Conservation (phyloP, 164 flowering plant species). For the Vitis riparia region DNA sequence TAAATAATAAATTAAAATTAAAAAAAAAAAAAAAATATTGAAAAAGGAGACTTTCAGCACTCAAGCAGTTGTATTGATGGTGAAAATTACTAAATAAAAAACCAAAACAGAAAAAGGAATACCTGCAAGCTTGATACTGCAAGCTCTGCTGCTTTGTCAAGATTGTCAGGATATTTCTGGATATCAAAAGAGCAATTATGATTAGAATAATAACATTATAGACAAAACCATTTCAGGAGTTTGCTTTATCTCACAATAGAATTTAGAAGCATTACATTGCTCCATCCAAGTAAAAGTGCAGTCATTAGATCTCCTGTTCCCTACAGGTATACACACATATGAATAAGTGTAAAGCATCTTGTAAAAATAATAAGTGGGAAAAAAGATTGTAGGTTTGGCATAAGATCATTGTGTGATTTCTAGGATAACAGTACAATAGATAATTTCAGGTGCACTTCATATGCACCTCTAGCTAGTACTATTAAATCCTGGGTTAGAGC, state of each 20-base stretch:
- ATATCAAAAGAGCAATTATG: conserved; percentile 15
- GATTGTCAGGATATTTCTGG: conserved; percentile 85
- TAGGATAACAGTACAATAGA: too few relatives aligned
- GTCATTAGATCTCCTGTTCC: conserved; percentile 99
- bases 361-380: background rate
- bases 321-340: conserved; percentile 40
- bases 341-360: background rate
- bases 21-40: background rate
- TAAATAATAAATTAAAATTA: too few relatives aligned
- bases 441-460: too few relatives aligned
- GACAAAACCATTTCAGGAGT: background rate
- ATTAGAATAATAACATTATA: conserved; percentile 3
- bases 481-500: too few relatives aligned
- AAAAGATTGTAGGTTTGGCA: too few relatives aligned
- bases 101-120: conserved; percentile 7
- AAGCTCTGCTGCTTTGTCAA: conserved; percentile 92
- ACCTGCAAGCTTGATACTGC: conserved; percentile 99
- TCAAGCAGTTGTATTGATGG: background rate
- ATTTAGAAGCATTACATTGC: conserved; percentile 63
- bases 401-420: too few relatives aligned
- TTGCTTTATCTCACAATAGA: background rate
- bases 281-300: conserved; percentile 98
- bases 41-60: background rate
- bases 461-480: too few relatives aligned
- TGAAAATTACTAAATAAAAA: background rate